Evolutionary conservation across 2,329 filamentous ascomycete genomes (phyloP).

Genomic region (Stagonosporopsis vannaccii): DNA sequence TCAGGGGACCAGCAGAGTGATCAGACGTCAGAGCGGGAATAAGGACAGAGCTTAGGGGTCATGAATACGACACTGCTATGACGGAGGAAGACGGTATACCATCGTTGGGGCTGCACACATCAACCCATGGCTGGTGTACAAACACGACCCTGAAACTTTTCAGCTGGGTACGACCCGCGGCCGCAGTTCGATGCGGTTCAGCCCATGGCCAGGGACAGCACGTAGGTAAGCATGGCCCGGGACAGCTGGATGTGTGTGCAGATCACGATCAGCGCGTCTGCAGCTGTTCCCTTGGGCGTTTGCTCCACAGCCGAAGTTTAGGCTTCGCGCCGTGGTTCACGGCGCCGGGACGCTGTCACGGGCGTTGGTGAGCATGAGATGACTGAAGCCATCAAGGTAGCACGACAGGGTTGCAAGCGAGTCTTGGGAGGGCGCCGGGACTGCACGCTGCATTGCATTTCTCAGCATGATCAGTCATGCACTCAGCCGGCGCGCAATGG

Average conservation of each 20-base stretch:
- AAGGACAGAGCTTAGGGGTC: slow-evolving; percentile 2
- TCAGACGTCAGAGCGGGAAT: slow-evolving; percentile 4
- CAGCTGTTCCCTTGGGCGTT: background rate
- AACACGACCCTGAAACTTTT: slow-evolving; percentile 5
- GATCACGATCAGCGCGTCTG: slow-evolving; percentile 12
- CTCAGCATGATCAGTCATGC: slow-evolving; percentile 13
- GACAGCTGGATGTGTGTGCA: background rate
- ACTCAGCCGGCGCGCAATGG: slow-evolving; percentile 6
- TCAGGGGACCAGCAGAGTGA: background rate
- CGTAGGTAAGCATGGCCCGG: background rate
- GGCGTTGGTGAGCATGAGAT: slow-evolving; percentile 2
- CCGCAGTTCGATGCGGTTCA: background rate
- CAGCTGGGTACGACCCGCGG: slow-evolving; percentile 12
- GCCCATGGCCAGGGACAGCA: background rate
- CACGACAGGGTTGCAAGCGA: slow-evolving; percentile 17
- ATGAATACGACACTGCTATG: slow-evolving; percentile 8
- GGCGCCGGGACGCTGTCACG: background rate
- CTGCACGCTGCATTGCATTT: slow-evolving; percentile 14
- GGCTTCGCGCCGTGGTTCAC: background rate
- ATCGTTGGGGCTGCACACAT: slow-evolving; percentile 4
- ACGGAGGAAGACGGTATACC: background rate
- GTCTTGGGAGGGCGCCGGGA: slow-evolving; percentile 1
- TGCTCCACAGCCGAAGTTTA: background rate
- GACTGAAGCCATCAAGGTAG: slow-evolving; percentile 7
- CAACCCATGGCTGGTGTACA: slow-evolving; percentile 1